phyloP scores from a whole-genome alignment of 192 early-diverging fungal genomes.

The Irineochytrium annulatum region DNA sequence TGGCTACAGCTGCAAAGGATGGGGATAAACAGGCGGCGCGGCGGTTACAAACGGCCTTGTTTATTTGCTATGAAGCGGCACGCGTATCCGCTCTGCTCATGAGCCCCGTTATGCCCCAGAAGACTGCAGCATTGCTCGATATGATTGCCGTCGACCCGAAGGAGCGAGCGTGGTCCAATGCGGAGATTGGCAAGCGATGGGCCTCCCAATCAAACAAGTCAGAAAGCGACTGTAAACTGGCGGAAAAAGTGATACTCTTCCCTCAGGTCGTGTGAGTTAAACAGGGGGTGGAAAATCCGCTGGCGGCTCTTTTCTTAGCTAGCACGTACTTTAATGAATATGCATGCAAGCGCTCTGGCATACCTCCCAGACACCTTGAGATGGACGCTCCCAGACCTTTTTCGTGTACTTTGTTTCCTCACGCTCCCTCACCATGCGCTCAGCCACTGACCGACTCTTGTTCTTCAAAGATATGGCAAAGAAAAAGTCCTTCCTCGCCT shows the following conservation, averaged over 20 bases:
- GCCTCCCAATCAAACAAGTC: too few relatives aligned
- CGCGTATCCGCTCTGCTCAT: constrained; percentile 71
- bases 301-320: too few relatives aligned
- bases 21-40: constrained; percentile 18
- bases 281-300: too few relatives aligned
- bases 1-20: constrained; percentile 38
- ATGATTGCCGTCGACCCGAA: constrained; percentile 50
- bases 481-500: constrained; percentile 32
- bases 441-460: constrained; percentile 28
- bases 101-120: constrained; percentile 83
- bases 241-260: background rate
- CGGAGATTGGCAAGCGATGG: constrained; percentile 20
- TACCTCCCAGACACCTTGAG: constrained; percentile 41
- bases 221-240: background rate
- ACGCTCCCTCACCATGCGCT: constrained; percentile 27
- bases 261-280: background rate
- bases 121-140: constrained; percentile 62
- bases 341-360: too few relatives aligned
- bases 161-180: constrained; percentile 59
- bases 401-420: constrained; percentile 30
- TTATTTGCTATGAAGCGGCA: constrained; percentile 70
- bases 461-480: constrained; percentile 43
- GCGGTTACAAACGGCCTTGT: constrained; percentile 62
- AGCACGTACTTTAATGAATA: too few relatives aligned
- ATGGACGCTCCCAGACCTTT: constrained; percentile 35